Conservation (phyloP, 1,139 yeast genomes). For the Geotrichum candidum region DNA sequence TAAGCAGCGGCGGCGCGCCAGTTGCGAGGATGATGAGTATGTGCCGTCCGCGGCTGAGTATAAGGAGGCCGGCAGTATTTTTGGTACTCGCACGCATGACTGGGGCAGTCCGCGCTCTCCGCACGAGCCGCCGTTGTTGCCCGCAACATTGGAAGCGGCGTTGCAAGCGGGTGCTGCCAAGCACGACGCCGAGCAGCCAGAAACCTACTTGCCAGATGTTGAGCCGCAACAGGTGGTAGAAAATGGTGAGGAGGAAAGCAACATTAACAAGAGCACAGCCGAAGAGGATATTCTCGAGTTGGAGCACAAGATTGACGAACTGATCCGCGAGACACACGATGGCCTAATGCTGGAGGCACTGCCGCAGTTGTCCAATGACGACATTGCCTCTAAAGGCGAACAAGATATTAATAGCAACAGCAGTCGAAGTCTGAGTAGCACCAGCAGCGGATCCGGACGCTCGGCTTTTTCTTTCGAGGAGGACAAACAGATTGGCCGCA, state of each 20-base stretch:
- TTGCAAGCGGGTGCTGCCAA: background rate
- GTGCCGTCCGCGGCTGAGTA: conserved; percentile 18
- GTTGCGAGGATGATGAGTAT: conserved; percentile 3
- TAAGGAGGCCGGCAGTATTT: conserved; percentile 32
- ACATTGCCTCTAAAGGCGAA: background rate
- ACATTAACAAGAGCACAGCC: background rate
- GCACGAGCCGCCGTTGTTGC: background rate
- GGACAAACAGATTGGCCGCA: conserved; percentile 16
- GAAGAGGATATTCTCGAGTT: background rate
- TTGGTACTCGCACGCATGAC: conserved; percentile 34
- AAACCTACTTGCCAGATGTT: background rate
- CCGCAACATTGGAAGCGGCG: background rate
- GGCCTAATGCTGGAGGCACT: background rate
- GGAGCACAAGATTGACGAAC: background rate
- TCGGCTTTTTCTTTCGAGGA: conserved; percentile 19
- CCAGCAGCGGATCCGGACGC: conserved; percentile 1
- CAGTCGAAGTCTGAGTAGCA: background rate
- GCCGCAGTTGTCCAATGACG: background rate
- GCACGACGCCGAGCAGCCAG: background rate
- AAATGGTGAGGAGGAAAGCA: background rate
- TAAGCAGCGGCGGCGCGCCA: conserved; percentile 11
- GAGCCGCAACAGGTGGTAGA: background rate
- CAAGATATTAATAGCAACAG: background rate
- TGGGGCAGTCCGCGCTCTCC: conserved; percentile 25
- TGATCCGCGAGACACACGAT: background rate